Percentiles rank a stretch among this genome's conserved stretches.
Evolutionary conservation across 345 rosid species (phyloP).

Genomic region (Populus ilicifolia): DNA sequence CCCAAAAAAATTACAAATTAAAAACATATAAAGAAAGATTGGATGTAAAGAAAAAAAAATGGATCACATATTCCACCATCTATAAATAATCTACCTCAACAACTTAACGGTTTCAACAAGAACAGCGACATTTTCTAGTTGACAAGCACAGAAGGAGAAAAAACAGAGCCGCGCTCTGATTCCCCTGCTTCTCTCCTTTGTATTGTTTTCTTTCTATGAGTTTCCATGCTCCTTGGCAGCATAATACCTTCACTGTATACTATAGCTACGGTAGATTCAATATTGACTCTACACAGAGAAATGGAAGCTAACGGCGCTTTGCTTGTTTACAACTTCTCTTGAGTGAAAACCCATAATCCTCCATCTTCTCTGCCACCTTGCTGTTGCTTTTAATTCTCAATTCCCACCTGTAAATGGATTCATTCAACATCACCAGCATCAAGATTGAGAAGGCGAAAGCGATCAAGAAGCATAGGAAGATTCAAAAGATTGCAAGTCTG

Average conservation of each 20-base stretch:
- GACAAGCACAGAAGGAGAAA: background rate
- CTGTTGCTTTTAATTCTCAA: background rate
- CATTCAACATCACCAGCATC: constrained; percentile 43
- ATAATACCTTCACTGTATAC: constrained; percentile 3
- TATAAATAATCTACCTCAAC: constrained; percentile 37
- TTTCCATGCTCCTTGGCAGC: constrained; percentile 15
- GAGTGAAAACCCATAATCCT: constrained; percentile 24
- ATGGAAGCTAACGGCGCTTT: constrained; percentile 21
- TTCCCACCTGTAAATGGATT: constrained; percentile 42
- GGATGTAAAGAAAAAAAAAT: constrained; percentile 1
- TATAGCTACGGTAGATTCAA: constrained; percentile 20
- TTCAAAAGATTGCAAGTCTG: constrained; percentile 44
- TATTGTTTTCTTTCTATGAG: background rate
- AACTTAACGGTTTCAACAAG: constrained; percentile 18
- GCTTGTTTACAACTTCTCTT: constrained; percentile 21
- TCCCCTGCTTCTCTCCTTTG: constrained; percentile 16
- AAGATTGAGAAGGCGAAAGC: constrained; percentile 57
- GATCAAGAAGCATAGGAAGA: constrained; percentile 37
- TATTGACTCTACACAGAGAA: constrained; percentile 28
- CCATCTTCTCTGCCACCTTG: background rate
- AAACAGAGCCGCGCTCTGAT: constrained; percentile 29
- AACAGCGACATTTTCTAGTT: constrained; percentile 3
- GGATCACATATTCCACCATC: constrained; percentile 11
- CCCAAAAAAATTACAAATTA: background rate
- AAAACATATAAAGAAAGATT: background rate